Evolutionary conservation across 2,329 filamentous ascomycete genomes (phyloP).

Genomic region (Scopulariopsis brevicaulis): DNA sequence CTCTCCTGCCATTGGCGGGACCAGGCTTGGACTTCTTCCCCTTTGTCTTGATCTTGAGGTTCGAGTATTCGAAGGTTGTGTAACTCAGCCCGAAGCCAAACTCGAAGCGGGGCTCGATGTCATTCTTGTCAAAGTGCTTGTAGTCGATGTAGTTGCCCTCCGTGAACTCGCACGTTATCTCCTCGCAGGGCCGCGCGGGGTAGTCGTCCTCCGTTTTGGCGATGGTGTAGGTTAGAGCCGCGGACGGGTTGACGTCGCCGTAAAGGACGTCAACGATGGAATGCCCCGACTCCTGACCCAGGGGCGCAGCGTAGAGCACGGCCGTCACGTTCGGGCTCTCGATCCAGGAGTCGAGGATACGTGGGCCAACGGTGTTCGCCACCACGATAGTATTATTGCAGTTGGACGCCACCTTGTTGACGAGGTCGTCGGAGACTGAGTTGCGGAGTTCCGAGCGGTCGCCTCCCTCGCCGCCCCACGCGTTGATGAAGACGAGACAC

Average conservation of each 20-base stretch:
- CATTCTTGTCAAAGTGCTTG: conserved; percentile 64
- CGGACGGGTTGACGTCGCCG: conserved; percentile 52
- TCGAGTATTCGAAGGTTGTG: conserved; percentile 48
- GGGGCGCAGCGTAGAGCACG: conserved; percentile 62
- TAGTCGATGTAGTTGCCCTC: conserved; percentile 68
- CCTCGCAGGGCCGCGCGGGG: background rate
- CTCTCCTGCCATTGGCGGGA: background rate
- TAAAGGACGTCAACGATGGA: conserved; percentile 63
- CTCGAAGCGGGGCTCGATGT: conserved; percentile 59
- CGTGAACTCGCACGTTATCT: background rate
- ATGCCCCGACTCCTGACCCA: conserved; percentile 67
- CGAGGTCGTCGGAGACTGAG: conserved; percentile 49
- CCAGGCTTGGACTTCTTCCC: background rate
- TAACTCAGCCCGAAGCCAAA: conserved; percentile 74
- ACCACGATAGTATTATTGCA: conserved; percentile 55
- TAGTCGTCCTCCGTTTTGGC: conserved; percentile 21
- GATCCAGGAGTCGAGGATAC: conserved; percentile 48
- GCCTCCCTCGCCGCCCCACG: conserved; percentile 61
- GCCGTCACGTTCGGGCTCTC: conserved; percentile 59
- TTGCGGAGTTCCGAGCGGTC: conserved; percentile 54
- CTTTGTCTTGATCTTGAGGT: background rate
- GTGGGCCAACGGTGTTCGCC: conserved; percentile 51
- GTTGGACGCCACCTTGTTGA: conserved; percentile 41
- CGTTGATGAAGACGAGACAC: conserved; percentile 57
- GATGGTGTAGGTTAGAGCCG: conserved; percentile 44